These are phyloP conservation scores for Salix udensis DNA, from an alignment of 345 rosid genomes.

Conservation along the genomic window DNA sequence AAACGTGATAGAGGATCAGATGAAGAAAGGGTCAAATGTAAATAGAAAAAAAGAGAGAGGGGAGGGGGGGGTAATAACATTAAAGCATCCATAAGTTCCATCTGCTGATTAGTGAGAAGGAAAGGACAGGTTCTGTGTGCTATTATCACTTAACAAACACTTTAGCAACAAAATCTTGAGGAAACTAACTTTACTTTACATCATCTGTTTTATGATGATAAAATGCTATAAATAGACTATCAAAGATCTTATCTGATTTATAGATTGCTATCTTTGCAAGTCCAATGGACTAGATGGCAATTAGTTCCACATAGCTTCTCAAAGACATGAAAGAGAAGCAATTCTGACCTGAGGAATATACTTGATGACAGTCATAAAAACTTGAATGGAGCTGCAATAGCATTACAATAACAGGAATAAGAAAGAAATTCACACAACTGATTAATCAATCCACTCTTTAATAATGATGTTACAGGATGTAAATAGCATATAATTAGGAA, in stretches of 20 bases:
- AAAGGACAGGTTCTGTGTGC: neutral
- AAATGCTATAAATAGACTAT: neutral
- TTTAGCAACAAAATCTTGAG: no score
- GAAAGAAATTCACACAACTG: neutral
- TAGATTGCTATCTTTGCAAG: neutral
- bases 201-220: neutral
- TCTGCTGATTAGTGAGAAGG: neutral
- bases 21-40: neutral
- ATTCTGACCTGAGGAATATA: slow-evolving; percentile 79
- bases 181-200: no score
- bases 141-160: no score
- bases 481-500: no score
- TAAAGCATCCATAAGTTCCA: neutral
- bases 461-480: no score
- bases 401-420: neutral
- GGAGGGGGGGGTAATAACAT: neutral
- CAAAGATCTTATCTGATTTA: no score
- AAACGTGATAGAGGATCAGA: neutral
- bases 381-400: slow-evolving; percentile 75
- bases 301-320: neutral
- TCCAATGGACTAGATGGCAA: neutral
- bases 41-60: neutral
- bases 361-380: slow-evolving; percentile 73
- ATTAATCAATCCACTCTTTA: neutral
- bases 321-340: neutral